Percentiles rank a stretch among this genome's conserved stretches.
These are phyloP conservation scores for Hymenotorrendiella dingleyae DNA, from an alignment of 2,329 filamentous ascomycete species.

Conservation along the genomic window DNA sequence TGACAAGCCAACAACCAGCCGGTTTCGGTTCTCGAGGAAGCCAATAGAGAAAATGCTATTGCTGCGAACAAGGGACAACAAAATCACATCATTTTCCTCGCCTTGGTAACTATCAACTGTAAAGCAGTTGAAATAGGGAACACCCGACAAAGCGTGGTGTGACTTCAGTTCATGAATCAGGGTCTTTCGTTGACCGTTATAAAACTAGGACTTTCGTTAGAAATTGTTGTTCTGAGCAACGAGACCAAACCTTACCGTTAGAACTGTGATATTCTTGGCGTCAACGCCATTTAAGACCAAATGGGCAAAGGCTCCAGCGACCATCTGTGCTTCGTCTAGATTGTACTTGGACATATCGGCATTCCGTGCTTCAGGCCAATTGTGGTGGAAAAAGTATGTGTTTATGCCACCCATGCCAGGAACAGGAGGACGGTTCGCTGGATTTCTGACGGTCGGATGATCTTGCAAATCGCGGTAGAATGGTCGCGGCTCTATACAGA, in stretches of 20 bases:
- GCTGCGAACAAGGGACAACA: conserved; percentile 76
- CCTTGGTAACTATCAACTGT: conserved; percentile 90
- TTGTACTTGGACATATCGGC: conserved; percentile 64
- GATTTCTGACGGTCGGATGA: conserved; percentile 48
- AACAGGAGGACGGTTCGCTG: conserved; percentile 45
- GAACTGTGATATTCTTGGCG: conserved; percentile 61
- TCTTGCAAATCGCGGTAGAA: conserved; percentile 57
- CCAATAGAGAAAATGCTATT: conserved; percentile 55
- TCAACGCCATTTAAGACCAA: conserved; percentile 61
- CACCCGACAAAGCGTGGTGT: conserved; percentile 35
- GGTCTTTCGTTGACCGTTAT: conserved; percentile 72
- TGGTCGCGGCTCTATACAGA: conserved; percentile 38
- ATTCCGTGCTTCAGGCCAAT: conserved; percentile 59
- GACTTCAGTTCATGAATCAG: conserved; percentile 44
- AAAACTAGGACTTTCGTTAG: conserved; percentile 47
- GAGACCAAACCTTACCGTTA: conserved; percentile 44
- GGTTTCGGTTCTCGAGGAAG: conserved; percentile 61
- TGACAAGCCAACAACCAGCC: conserved; percentile 53
- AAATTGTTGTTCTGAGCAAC: background rate
- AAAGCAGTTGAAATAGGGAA: conserved; percentile 49
- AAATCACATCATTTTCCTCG: conserved; percentile 79
- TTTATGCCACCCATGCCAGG: conserved; percentile 57
- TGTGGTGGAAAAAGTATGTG: conserved; percentile 58
- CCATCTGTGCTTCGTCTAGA: conserved; percentile 66
- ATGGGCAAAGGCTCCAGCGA: conserved; percentile 66